These are phyloP conservation scores for Spergularia marina DNA, from an alignment of 148 eudicot genomes.

Conservation along the genomic window DNA sequence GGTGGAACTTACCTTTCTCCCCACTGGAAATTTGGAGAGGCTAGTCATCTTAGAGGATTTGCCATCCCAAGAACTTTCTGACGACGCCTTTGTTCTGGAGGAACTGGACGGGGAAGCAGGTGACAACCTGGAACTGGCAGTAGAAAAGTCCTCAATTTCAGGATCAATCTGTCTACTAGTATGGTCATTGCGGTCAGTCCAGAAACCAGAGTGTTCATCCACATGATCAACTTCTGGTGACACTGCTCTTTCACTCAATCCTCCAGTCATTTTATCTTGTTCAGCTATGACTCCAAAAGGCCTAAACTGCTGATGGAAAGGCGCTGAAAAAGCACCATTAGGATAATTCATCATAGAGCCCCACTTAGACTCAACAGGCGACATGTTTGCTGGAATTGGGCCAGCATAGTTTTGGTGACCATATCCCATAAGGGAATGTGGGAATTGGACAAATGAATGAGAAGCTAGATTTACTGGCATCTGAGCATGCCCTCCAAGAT, in stretches of 20 bases:
- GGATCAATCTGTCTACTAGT: conserved; percentile 24
- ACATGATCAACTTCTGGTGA: conserved; percentile 23
- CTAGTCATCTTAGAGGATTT: conserved; percentile 27
- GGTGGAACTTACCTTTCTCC: conserved; percentile 27
- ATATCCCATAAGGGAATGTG: conserved; percentile 38
- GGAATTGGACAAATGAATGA: conserved; percentile 35
- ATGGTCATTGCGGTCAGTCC: conserved; percentile 32
- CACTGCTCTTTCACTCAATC: conserved; percentile 18
- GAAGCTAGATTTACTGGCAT: conserved; percentile 42
- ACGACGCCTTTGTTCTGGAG: conserved; percentile 34
- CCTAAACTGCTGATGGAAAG: conserved; percentile 26
- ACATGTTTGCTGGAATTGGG: conserved; percentile 24
- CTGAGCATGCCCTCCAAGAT: conserved; percentile 31
- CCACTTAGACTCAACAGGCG: conserved; percentile 28
- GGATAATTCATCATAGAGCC: conserved; percentile 29
- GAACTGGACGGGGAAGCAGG: conserved; percentile 33
- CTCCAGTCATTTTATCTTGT: conserved; percentile 24
- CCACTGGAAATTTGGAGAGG: conserved; percentile 22
- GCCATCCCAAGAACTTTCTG: conserved; percentile 45
- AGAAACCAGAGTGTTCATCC: conserved; percentile 33
- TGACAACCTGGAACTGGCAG: conserved; percentile 26
- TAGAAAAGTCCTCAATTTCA: conserved; percentile 22
- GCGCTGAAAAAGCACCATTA: conserved; percentile 31
- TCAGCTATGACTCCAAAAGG: conserved; percentile 25
- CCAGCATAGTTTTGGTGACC: conserved; percentile 28